Evolutionary conservation across 495 filamentous ascomycete species (phyloP), one percentile per base, ranked within the genome.

Genomic region (Hypoxylon fuscum): DNA sequence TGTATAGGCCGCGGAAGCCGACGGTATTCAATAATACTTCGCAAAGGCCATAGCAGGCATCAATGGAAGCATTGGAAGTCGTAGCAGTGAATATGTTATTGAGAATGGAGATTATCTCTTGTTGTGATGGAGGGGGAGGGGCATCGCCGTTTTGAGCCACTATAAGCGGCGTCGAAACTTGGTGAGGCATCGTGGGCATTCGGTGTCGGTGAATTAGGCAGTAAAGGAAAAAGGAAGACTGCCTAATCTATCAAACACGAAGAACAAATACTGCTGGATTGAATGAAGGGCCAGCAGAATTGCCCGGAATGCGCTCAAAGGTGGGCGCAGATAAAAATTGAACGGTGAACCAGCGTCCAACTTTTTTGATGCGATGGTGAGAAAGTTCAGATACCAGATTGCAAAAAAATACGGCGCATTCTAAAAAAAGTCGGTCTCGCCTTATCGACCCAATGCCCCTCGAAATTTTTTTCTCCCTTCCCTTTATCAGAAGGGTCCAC

Each of bases 61-160:
- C 92, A 50, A 98, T 85, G 3, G 94, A 96, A 58, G 86, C 85
- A 68, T 92, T 87, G 5, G 95, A 97, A 1, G 89, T 89, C 65
- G 92, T 86, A 27, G 92, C 87, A 27, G 75, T 85, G 80, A 96
- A 94, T 62, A 95, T 84, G 32, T 82, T 87, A 62, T 87, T 78
- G 69, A 96, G 81, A 20, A 96, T 71, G 20, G 86, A 83, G 45
- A 85, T 74, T 59, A 97, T 77, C 66, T 96, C 93, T 55, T 89
- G 86, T 54, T 82, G 72, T 9, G 88, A 83, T 37, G 91, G 90
- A 46, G 90, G 81, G 31, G 78, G 79, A 64, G 77, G 69, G 49
- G 70, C 68, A 59, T 72, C 75, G 45, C 68, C 65, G 54, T 72
- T 57, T 55, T 59, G 59, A 32, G 68, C 71, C 62, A 71, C 72